phyloP scores from a whole-genome alignment of 768 basidiomycete species.

The Auricularia sp. region DNA sequence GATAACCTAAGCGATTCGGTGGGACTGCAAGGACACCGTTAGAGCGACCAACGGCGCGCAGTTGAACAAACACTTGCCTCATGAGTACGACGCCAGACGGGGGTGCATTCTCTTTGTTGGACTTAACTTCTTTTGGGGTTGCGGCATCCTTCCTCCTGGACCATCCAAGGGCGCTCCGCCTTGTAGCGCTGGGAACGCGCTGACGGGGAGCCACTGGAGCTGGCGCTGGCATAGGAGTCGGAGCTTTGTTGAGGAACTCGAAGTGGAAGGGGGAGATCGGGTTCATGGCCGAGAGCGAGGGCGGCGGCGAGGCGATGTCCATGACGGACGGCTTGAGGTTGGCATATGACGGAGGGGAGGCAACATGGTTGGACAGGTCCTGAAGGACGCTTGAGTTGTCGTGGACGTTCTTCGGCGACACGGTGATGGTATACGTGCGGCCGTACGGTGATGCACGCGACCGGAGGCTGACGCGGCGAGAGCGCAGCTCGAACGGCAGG shows the following conservation, averaged over 20 bases:
- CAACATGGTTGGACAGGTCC: slow-evolving; percentile 9
- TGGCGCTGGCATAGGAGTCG: slow-evolving; percentile 14
- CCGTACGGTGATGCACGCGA: slow-evolving; percentile 73
- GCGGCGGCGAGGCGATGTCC: slow-evolving; percentile 19
- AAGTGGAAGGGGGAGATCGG: slow-evolving; percentile 33
- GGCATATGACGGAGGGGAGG: slow-evolving; percentile 9
- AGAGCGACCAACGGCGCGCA: not conserved
- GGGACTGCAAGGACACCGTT: slow-evolving; percentile 19
- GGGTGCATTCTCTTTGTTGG: slow-evolving; percentile 41
- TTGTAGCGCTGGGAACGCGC: slow-evolving; percentile 43
- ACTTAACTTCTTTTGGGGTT: slow-evolving; percentile 25
- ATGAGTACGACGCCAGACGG: slow-evolving; percentile 36
- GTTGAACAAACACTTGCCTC: slow-evolving; percentile 33
- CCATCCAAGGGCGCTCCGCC: slow-evolving; percentile 53
- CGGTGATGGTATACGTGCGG: slow-evolving; percentile 35
- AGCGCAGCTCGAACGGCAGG: slow-evolving; percentile 61
- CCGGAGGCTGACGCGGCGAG: slow-evolving; percentile 52
- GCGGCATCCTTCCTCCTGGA: slow-evolving; percentile 36
- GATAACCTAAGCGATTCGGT: slow-evolving; percentile 33
- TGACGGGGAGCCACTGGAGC: slow-evolving; percentile 30
- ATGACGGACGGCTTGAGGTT: slow-evolving; percentile 9
- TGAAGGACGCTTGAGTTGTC: slow-evolving; percentile 14
- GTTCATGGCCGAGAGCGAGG: slow-evolving; percentile 32
- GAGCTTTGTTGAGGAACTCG: slow-evolving; percentile 28
- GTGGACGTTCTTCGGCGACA: slow-evolving; percentile 27